Evolutionary conservation across 768 basidiomycete species (phyloP).

Genomic region (Tremella yokohamensis): DNA sequence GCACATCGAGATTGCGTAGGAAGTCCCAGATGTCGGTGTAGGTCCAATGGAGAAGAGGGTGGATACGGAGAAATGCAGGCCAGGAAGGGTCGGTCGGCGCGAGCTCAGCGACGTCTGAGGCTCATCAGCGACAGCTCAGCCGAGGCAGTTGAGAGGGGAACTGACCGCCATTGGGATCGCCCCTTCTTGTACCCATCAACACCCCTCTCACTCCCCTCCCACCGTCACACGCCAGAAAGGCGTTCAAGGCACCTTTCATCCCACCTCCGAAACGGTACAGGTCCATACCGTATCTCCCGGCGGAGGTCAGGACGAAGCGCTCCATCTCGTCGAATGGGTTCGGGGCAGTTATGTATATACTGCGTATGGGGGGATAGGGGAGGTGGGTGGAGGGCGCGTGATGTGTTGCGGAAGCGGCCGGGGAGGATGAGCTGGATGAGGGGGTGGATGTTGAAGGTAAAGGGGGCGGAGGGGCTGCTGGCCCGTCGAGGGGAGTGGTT

Average conservation of each 20-base stretch:
- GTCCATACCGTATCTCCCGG: constrained; percentile 67
- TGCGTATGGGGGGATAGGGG: constrained; percentile 45
- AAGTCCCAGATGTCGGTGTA: constrained; percentile 89
- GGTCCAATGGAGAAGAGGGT: constrained; percentile 94
- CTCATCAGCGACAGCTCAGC: not conserved
- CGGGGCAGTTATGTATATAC: constrained; percentile 83
- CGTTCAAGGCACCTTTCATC: constrained; percentile 73
- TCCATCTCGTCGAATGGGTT: constrained; percentile 84
- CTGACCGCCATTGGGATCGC: constrained; percentile 92
- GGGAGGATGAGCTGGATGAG: not conserved
- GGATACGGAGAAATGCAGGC: constrained; percentile 84
- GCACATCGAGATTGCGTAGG: constrained; percentile 67
- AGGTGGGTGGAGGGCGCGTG: constrained; percentile 53
- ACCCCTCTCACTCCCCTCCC: constrained; percentile 65
- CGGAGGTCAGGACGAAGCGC: constrained; percentile 68
- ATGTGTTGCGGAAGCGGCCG: constrained; percentile 26
- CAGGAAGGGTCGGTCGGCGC: constrained; percentile 78
- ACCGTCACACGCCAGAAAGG: constrained; percentile 60
- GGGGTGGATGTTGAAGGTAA: not conserved
- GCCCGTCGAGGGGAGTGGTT: constrained; percentile 19
- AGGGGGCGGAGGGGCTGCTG: not conserved
- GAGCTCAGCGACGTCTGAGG: constrained; percentile 23
- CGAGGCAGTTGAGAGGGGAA: constrained; percentile 12
- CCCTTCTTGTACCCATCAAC: constrained; percentile 79
- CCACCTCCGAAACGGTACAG: constrained; percentile 61